Evolutionary conservation across 2,329 filamentous ascomycete genomes (phyloP).

Genomic region (Ceratocystis alfenasii): DNA sequence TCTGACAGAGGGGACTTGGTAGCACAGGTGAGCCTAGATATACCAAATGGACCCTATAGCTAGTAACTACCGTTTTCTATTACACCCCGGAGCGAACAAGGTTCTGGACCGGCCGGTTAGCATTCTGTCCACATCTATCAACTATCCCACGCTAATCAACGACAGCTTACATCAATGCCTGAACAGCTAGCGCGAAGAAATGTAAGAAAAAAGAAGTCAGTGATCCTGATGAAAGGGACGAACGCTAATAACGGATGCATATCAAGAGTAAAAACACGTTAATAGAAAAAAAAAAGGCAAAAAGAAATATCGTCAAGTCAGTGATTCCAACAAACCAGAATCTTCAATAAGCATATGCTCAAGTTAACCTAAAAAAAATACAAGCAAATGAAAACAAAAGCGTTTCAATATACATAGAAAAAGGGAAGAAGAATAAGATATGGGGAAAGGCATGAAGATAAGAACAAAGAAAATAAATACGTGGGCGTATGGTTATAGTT

Average conservation of each 20-base stretch:
- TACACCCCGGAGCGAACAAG: no score
- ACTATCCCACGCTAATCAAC: no score
- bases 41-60: no score
- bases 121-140: no score
- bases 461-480: slow-evolving; percentile 15
- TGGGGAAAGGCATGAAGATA: slow-evolving; percentile 11
- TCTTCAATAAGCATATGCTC: not conserved
- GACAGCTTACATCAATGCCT: no score
- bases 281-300: not conserved
- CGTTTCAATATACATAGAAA: slow-evolving; percentile 5
- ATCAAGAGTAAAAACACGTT: not conserved
- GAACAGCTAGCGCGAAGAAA: no score
- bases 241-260: not conserved
- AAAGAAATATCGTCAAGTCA: not conserved
- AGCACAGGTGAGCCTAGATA: no score
- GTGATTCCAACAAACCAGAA: not conserved
- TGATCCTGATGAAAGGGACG: not conserved
- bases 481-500: not conserved
- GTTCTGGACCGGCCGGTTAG: no score
- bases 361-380: not conserved
- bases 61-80: no score
- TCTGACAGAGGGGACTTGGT: no score
- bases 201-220: not conserved
- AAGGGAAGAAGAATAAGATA: slow-evolving; percentile 11
- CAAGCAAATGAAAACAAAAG: not conserved